A percentile compares a stretch with the other conserved stretches of the same genome.
phyloP scores from a whole-genome alignment of 495 filamentous ascomycete genomes.

The Penicillium canariense region DNA sequence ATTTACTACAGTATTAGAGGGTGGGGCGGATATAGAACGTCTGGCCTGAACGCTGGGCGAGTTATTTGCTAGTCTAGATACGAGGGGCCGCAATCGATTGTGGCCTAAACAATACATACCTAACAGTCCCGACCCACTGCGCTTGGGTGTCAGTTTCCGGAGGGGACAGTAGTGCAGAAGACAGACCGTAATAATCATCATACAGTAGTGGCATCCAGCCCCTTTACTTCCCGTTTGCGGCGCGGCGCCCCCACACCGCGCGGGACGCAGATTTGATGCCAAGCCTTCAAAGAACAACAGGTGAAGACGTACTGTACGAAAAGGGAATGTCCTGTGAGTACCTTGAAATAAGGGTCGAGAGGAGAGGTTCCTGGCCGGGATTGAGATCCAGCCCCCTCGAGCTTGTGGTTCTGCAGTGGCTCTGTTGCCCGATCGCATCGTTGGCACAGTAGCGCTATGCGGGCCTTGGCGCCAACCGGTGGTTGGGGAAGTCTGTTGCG shows the following conservation, averaged over 20 bases:
- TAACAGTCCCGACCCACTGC: neutral
- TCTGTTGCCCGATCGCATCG: conserved; percentile 13
- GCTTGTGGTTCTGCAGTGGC: neutral
- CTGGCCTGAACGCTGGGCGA: neutral
- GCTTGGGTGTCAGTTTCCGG: neutral
- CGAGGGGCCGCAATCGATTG: neutral
- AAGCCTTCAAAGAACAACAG: conserved; percentile 7
- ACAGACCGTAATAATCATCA: neutral
- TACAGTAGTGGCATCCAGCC: neutral
- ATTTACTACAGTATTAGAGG: too few species aligned
- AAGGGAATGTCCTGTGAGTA: too few species aligned
- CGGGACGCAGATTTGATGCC: conserved; percentile 16
- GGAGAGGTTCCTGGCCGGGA: neutral
- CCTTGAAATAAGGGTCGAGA: neutral
- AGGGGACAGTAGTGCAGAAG: neutral
- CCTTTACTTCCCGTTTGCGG: conserved; percentile 18
- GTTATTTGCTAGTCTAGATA: neutral
- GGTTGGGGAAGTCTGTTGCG: neutral
- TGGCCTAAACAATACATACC: neutral
- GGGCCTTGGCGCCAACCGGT: conserved; percentile 10
- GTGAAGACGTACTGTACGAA: too few species aligned
- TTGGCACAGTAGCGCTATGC: conserved; percentile 11
- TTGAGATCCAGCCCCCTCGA: neutral
- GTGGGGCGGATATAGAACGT: neutral
- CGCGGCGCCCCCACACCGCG: conserved; percentile 10